Base-by-base conservation (phyloP, 495 filamentous ascomycete genomes). In the Aspergillus homomorphus region DNA sequence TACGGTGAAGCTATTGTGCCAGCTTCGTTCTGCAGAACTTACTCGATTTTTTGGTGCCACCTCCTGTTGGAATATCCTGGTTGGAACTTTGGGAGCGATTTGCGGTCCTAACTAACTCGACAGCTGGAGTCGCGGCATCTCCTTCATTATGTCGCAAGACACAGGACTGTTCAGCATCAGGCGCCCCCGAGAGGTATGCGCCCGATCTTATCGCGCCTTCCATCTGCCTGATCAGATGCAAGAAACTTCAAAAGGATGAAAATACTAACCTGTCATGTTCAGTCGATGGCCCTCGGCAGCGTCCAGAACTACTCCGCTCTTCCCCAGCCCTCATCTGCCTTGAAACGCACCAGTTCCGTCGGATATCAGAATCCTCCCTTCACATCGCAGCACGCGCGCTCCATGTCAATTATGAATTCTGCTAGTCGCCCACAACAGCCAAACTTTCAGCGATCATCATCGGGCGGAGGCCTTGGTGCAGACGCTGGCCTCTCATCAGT, bases 331-430 rank as follows among this genome's bases (percentile, higher is more conserved):
- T 78, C 88, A n/a, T 97, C 94, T n/a, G 90, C 94, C 22, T 82
- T 98, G 78, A 97, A 97, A 74, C 90, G 94, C 69, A 89, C 90
- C 8, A 96, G 85, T 64, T 92, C 90, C n/a, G 87, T 87, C 48
- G 85, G 85, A 60, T 75, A 81, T 62, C 82, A 86, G 66, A 86
- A 85, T 66, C 75, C 81, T 43, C 80, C 81, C 38, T 84, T 81
- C 70, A 83, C 84, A n/a, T 78, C 82, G 38, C 85, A 85, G 70
- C 84, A 92, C 71, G 84, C 78, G 54, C 89, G 92, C 62, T 89
- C 89, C 46, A 91, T 90, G 57, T 91, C 89, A 56, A 87, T 91
- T 59, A 82, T 91, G 53, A 90, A 92, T 75, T 96, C 94, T 56
- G 84, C 95, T 28, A 89, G 90, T 56, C 85, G 92, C 58, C 91